Evolutionary conservation across 768 basidiomycete species (phyloP), one percentile per base, ranked within the genome.

Genomic region (Auricularia cornea): DNA sequence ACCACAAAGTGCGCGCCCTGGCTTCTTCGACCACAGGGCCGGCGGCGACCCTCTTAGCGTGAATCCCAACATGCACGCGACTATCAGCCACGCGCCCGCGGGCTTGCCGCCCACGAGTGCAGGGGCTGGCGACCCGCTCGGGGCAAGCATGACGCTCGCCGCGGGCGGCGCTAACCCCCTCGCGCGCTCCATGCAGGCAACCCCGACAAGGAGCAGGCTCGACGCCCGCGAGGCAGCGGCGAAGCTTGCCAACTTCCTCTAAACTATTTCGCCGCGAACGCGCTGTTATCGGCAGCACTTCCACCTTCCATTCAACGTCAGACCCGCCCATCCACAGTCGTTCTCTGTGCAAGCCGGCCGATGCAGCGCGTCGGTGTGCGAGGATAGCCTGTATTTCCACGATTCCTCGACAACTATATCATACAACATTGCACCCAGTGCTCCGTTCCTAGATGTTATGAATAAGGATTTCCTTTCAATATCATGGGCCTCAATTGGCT

Each of bases 191-290:
- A 75, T 94, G 72, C 84, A 87, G 23, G 80, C 88, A 56, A 84
- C 85, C 67, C 86, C 89, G 16, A 84, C 84, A 59, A 77, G 90
- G 67, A 84, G 87, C 52, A 79, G 88, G 69, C 73, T 96, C 68
- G 94, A 97, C 72, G 87, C 93, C 11, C 80, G 88, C 69, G 87
- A 92, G 70, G 91, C 91, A 16, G 92, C 91, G 23, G 90, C 90
- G 72, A 94, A 94, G 73, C 80, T 94, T 63, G 92, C 92, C 6
- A 95, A 94, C 70, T 71, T 75, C 67, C 66, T 73, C 54, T 71
- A 60, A 65, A 56, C n/a, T n/a, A n/a, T n/a, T 29, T 30, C 38
- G 35, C 16, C 35, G 8, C 10, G 35, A 8, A 38, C 35, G 35
- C 10, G 35, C 35, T 38, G 35, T 38, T 38, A 38, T 38, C 16